Evolutionary conservation across 2,329 filamentous ascomycete genomes (phyloP).

Genomic region (Didymosphaeria variabile): DNA sequence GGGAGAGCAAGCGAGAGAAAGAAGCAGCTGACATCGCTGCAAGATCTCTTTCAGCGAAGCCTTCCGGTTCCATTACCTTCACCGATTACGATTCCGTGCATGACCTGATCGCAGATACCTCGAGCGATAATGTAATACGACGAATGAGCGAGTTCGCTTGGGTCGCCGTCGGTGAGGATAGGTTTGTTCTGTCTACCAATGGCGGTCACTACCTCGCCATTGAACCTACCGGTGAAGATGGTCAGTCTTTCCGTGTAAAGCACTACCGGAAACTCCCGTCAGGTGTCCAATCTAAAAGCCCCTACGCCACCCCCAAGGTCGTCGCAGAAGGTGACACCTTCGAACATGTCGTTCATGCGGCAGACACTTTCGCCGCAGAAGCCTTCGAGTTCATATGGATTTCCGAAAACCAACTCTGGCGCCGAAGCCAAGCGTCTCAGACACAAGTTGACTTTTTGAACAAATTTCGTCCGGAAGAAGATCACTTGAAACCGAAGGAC

Average conservation of each 20-base stretch:
- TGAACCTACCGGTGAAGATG: constrained; percentile 53
- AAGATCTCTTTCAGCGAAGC: constrained; percentile 28
- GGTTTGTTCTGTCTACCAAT: constrained; percentile 73
- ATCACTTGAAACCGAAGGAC: constrained; percentile 63
- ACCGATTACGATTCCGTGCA: constrained; percentile 93
- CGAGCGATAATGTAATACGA: constrained; percentile 80
- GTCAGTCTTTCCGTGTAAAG: constrained; percentile 50
- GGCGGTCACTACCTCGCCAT: constrained; percentile 69
- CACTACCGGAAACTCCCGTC: constrained; percentile 54
- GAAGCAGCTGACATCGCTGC: constrained; percentile 75
- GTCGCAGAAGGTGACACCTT: constrained; percentile 74
- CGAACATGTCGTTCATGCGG: constrained; percentile 79
- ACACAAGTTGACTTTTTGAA: constrained; percentile 75
- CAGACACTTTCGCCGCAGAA: constrained; percentile 79
- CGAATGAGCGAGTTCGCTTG: constrained; percentile 78
- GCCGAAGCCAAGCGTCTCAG: constrained; percentile 67
- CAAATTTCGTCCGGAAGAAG: constrained; percentile 65
- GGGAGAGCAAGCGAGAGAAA: constrained; percentile 52
- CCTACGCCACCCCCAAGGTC: constrained; percentile 73
- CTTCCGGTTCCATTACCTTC: constrained; percentile 71
- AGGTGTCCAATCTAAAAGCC: constrained; percentile 53
- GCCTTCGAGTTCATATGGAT: constrained; percentile 76
- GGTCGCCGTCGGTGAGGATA: constrained; percentile 77
- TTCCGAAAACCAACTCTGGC: constrained; percentile 72
- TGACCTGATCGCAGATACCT: constrained; percentile 85